Conservation (phyloP, 148 eudicot genomes). For the Arbutus unedo region DNA sequence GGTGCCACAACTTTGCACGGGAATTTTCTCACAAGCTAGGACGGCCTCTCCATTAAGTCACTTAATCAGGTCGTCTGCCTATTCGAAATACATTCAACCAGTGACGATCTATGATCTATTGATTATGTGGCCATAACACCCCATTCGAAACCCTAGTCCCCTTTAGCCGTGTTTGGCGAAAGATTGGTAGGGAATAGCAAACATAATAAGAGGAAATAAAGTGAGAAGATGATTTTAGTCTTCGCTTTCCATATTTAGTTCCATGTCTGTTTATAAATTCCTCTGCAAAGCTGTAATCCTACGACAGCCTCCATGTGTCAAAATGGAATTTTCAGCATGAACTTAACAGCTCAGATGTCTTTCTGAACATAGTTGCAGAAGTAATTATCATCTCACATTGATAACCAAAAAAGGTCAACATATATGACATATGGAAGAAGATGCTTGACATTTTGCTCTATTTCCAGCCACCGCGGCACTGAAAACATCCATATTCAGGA, state of each 20-base stretch:
- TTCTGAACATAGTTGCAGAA: background rate
- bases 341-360: background rate
- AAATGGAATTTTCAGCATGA: background rate
- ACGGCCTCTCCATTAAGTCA: background rate
- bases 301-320: background rate
- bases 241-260: background rate
- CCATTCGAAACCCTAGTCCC: background rate
- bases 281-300: background rate
- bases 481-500: background rate
- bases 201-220: background rate
- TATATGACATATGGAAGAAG: background rate
- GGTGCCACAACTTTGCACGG: background rate
- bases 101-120: background rate
- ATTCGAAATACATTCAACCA: background rate
- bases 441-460: background rate
- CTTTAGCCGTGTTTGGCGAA: background rate
- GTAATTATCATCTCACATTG: background rate
- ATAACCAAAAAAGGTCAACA: too few relatives aligned
- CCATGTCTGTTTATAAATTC: background rate
- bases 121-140: background rate
- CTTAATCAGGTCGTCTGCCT: background rate
- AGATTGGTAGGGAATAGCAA: background rate
- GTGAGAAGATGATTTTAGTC: background rate
- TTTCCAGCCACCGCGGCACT: background rate
- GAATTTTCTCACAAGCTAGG: background rate